Base-by-base conservation (phyloP, 1,284 basidiomycete species). In the Ustilago curta region DNA sequence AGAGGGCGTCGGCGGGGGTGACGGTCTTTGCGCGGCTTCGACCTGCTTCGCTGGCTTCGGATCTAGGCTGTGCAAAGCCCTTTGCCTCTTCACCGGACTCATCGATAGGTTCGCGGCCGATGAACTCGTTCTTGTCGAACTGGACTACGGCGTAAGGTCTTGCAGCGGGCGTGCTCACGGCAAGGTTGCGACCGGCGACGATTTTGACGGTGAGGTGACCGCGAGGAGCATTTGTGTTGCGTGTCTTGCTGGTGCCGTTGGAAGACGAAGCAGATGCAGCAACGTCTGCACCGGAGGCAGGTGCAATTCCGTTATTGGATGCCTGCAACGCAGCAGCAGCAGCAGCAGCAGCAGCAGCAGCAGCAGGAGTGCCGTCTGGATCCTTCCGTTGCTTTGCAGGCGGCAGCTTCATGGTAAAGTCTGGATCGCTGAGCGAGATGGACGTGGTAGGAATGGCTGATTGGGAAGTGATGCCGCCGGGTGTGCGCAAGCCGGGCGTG, bases 71-170 rank as follows among this genome's bases (percentile, higher is more conserved):
- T 8, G 93, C 89, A 37, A 90, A 88, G 72, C 93, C 93, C 83
- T 91, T 92, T 82, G 92, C 91, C 85, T 94, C 92, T 86, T 91
- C 92, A 85, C 92, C 93, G n/a, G 89, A 87, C 83, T 94, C 93
- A 77, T 91, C 84, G 45, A 92, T 93, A 21, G 96, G 94, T 82
- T 97, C 93, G 64, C 96, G 88, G 76, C 91, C 92, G 84, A 99
- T 92, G 85, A 98, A 99, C 87, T 99, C 96, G 88, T 95, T 98
- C 87, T 98, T 93, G 88, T 99, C 96, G 86, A 98, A 99, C 85
- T 95, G 92, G 78, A 97, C 94, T 83, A 99, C 96, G 76, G 95
- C 93, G 85, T 99, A 99, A 14, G 96, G 97, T 23, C 92, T 89
- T 2, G 91, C 90, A 53, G 88, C 57, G 8, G 75, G 66, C 35